These are phyloP conservation scores for Yamadazyma scolyti DNA, from an alignment of 805 yeast species.

Conservation along the genomic window DNA sequence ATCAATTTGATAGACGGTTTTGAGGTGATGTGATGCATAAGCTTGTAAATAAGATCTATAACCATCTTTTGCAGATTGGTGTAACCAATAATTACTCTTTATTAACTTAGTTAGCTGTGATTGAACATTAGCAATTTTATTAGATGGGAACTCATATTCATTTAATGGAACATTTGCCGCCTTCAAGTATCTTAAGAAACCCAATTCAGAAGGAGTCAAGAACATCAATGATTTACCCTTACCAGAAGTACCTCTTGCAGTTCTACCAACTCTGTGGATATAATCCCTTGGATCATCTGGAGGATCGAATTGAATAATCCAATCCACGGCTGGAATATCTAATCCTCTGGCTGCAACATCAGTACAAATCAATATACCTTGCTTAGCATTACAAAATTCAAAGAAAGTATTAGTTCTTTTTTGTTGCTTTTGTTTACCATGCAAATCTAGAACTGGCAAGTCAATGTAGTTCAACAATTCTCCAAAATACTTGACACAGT, in stretches of 20 bases:
- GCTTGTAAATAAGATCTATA: constrained; percentile 96
- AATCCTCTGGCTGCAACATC: constrained; percentile 99
- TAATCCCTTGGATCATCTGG: constrained; percentile 99
- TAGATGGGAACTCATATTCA: constrained; percentile 93
- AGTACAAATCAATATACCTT: constrained; percentile 90
- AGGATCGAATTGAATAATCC: constrained; percentile 99
- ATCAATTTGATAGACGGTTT: constrained; percentile 95
- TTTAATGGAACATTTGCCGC: constrained; percentile 97
- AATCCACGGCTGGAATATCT: constrained; percentile 97
- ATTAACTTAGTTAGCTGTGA: constrained; percentile 88
- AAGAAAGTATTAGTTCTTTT: constrained; percentile 97
- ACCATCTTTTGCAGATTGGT: constrained; percentile 96
- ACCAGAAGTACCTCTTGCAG: constrained; percentile 90
- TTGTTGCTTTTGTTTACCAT: constrained; percentile 98
- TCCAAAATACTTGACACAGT: constrained; percentile 93
- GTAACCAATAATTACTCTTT: constrained; percentile 88
- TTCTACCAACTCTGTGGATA: constrained; percentile 98
- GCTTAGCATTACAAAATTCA: constrained; percentile 96
- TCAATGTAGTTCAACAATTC: constrained; percentile 95
- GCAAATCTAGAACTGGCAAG: constrained; percentile 92
- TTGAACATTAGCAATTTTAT: constrained; percentile 94
- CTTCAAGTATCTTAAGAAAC: constrained; percentile 89
- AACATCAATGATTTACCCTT: constrained; percentile 95
- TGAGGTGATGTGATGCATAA: constrained; percentile 92
- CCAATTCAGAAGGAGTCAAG: constrained; percentile 88